These are phyloP conservation scores for Eleusine coracana DNA, from an alignment of 176 grass and related monocot species.

Conservation along the genomic window DNA sequence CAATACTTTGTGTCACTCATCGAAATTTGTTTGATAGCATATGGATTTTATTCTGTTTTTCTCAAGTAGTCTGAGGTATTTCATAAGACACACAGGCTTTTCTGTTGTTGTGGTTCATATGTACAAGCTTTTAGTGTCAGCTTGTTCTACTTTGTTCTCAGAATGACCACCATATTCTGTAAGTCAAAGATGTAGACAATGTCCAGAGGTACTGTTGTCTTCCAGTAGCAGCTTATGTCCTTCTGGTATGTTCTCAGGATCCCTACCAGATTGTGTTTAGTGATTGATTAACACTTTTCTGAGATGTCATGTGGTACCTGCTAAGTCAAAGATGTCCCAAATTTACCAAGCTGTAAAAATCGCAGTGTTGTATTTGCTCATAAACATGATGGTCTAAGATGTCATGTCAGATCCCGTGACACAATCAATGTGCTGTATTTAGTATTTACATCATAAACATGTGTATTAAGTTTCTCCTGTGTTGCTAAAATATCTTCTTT, in stretches of 20 bases:
- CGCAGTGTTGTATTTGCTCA: not conserved
- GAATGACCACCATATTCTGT: not conserved
- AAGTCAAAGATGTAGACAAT: not conserved
- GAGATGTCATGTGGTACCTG: not conserved
- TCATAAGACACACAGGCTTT: not conserved
- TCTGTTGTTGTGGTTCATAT: not conserved
- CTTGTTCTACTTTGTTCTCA: not conserved
- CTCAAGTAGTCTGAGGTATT: not conserved
- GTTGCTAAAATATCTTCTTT: constrained; percentile 17
- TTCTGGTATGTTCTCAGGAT: not conserved
- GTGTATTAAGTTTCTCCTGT: not conserved
- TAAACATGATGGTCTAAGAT: too few relatives aligned
- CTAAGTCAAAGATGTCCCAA: not conserved
- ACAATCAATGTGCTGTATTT: not conserved
- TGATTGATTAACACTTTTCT: not conserved
- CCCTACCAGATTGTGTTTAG: not conserved
- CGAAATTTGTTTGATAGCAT: not conserved
- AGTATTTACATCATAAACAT: not conserved
- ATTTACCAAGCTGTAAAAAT: not conserved
- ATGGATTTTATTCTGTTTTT: not conserved
- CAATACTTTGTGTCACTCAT: too few relatives aligned
- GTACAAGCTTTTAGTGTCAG: not conserved
- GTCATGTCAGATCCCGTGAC: not conserved
- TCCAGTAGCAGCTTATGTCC: not conserved
- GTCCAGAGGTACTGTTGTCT: not conserved